A percentile compares a stretch with the other conserved stretches of the same genome.
phyloP scores from a whole-genome alignment of 176 grass and related monocot genomes.

The Chrysopogon serrulatus region DNA sequence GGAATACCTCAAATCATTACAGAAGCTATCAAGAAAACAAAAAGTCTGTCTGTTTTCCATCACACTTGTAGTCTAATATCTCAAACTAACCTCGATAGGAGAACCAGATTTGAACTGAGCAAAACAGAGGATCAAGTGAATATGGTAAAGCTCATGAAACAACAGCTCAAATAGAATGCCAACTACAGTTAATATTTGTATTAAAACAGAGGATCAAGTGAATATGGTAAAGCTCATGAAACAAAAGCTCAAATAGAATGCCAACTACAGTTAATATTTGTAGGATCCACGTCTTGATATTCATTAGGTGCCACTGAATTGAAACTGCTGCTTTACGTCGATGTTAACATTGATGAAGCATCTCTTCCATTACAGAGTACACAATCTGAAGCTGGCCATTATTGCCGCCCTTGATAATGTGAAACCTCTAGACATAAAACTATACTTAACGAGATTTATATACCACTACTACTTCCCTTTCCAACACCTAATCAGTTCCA shows the following conservation, averaged over 20 bases:
- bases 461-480: not conserved
- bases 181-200: not conserved
- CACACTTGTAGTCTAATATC: not conserved
- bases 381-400: not conserved
- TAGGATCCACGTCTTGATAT: not conserved
- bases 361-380: not conserved
- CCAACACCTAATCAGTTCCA: not conserved
- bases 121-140: not conserved
- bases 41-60: not conserved
- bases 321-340: not conserved
- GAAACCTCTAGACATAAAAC: not conserved
- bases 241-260: not conserved
- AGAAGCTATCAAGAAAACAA: not conserved
- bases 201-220: not conserved
- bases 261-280: not conserved
- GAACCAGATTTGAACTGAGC: not conserved
- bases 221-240: not conserved
- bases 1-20: not conserved
- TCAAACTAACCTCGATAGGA: not conserved
- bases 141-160: not conserved
- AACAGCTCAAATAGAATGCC: not conserved
- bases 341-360: not conserved
- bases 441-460: not conserved
- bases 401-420: not conserved
- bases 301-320: not conserved